Evolutionary conservation across 2,329 filamentous ascomycete species (phyloP).

Genomic region (Exophiala sp.): DNA sequence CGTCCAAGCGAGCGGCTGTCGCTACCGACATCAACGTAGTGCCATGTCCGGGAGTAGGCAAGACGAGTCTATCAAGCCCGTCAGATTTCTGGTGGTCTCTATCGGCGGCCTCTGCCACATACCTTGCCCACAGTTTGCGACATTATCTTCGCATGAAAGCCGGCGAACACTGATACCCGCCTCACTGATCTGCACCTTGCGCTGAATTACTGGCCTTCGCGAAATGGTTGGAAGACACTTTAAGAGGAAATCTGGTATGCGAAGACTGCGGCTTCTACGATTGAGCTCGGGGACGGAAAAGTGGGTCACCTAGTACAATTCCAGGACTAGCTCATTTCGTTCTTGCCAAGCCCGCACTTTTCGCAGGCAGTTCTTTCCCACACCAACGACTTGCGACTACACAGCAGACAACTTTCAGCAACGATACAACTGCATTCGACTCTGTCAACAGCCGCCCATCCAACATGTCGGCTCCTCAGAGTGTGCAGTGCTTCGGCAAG

Average conservation of each 20-base stretch:
- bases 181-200: not conserved
- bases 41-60: conserved; percentile 95
- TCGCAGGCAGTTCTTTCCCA: conserved; percentile 1
- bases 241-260: too few species aligned
- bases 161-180: not conserved
- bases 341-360: not conserved
- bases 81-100: not conserved
- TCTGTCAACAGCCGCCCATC: conserved; percentile 22
- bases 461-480: conserved; percentile 75
- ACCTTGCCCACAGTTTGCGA: conserved; percentile 47
- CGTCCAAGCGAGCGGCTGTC: conserved; percentile 42
- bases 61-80: conserved; percentile 69
- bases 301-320: too few species aligned
- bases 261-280: too few species aligned
- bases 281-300: too few species aligned
- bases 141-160: conserved; percentile 32
- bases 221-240: too few species aligned
- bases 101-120: conserved; percentile 1
- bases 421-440: conserved; percentile 16
- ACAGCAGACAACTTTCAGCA: not conserved
- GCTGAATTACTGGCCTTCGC: too few species aligned
- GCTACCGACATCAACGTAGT: conserved; percentile 73
- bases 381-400: not conserved
- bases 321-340: too few species aligned
- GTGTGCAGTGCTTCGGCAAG: conserved; percentile 99